Evolutionary conservation across 176 grass and related monocot genomes (phyloP).

Genomic region (Leersia perrieri): DNA sequence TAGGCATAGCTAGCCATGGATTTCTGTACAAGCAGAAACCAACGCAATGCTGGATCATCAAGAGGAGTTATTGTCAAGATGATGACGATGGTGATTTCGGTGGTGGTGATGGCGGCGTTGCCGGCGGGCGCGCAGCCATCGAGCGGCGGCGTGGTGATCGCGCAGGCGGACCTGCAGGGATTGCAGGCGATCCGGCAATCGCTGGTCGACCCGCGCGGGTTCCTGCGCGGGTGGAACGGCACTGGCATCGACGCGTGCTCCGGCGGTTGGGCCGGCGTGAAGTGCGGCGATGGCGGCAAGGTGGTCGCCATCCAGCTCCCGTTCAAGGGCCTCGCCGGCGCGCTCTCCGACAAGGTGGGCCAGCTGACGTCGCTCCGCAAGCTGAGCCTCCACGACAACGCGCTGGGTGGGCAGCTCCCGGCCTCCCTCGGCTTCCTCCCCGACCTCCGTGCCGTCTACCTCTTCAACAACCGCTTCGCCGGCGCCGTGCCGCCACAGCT

Average conservation of each 20-base stretch:
- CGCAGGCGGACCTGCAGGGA: slow-evolving; percentile 75
- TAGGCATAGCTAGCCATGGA: slow-evolving; percentile 21
- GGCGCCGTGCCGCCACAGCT: slow-evolving; percentile 59
- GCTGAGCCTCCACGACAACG: slow-evolving; percentile 93
- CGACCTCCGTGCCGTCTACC: slow-evolving; percentile 69
- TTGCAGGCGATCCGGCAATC: slow-evolving; percentile 71
- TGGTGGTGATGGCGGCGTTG: neutral
- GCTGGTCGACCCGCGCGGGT: slow-evolving; percentile 56
- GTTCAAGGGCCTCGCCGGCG: slow-evolving; percentile 69
- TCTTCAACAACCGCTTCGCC: slow-evolving; percentile 93
- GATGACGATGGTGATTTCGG: neutral
- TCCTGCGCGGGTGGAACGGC: slow-evolving; percentile 86
- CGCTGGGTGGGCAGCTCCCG: slow-evolving; percentile 67
- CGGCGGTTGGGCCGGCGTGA: slow-evolving; percentile 79
- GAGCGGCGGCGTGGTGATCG: slow-evolving; percentile 72
- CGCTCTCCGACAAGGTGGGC: slow-evolving; percentile 70
- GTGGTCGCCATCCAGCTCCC: slow-evolving; percentile 87
- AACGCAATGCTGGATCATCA: neutral
- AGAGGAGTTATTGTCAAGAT: neutral
- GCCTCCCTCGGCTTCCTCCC: slow-evolving; percentile 58
- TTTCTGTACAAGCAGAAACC: neutral
- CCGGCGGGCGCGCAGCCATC: slow-evolving; percentile 5
- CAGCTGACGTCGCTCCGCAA: slow-evolving; percentile 74
- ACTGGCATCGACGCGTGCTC: slow-evolving; percentile 90
- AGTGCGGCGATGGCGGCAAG: slow-evolving; percentile 73